Conservation (phyloP, 768 basidiomycete genomes). For the Wakefieldia striispora region DNA sequence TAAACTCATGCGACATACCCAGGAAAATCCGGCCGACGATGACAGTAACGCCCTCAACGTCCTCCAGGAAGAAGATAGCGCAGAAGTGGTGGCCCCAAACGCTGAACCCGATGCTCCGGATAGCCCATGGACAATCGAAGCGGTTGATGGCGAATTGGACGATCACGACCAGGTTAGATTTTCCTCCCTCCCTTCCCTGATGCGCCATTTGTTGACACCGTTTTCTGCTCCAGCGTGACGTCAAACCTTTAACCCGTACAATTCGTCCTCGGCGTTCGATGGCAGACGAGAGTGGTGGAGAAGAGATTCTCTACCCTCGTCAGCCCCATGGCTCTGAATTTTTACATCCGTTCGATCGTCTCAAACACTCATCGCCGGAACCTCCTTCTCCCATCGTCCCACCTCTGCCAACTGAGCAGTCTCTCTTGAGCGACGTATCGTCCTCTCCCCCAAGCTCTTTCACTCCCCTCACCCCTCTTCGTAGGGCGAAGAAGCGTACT, state of each 20-base stretch:
- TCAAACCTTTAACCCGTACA: slow-evolving; percentile 44
- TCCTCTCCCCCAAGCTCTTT: slow-evolving; percentile 68
- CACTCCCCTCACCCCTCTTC: slow-evolving; percentile 36
- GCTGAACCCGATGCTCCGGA: slow-evolving; percentile 58
- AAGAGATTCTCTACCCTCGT: slow-evolving; percentile 86
- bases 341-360: slow-evolving; percentile 32
- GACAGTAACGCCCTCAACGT: slow-evolving; percentile 36
- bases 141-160: slow-evolving; percentile 75
- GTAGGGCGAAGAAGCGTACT: slow-evolving; percentile 68
- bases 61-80: slow-evolving; percentile 30
- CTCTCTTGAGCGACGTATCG: slow-evolving; percentile 27
- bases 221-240: slow-evolving; percentile 37
- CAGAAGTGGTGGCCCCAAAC: slow-evolving; percentile 30
- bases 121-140: slow-evolving; percentile 89
- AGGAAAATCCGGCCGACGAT: slow-evolving; percentile 37
- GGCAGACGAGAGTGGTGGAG: slow-evolving; percentile 84
- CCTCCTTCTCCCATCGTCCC: slow-evolving; percentile 26
- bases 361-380: slow-evolving; percentile 31
- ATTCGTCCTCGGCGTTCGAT: slow-evolving; percentile 63
- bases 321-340: slow-evolving; percentile 39
- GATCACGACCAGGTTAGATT: slow-evolving; percentile 63
- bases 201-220: not conserved
- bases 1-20: slow-evolving; percentile 45
- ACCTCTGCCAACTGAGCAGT: slow-evolving; percentile 33
- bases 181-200: not conserved